Evolutionary conservation across 805 yeast species (phyloP).

Genomic region (Starmerella floricola): DNA sequence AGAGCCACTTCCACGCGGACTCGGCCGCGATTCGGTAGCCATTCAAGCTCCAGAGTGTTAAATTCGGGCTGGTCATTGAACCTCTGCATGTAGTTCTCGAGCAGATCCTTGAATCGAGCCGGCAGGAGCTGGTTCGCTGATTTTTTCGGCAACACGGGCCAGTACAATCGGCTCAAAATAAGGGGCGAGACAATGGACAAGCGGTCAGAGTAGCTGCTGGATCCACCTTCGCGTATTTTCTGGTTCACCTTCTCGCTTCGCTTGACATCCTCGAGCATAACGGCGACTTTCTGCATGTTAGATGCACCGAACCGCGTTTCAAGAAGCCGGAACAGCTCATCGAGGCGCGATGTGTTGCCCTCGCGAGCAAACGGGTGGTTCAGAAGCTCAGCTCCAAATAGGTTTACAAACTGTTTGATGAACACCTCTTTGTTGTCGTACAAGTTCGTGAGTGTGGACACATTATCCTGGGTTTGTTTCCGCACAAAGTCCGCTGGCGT

Average conservation of each 20-base stretch:
- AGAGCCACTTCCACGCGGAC: constrained; percentile 50
- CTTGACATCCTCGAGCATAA: constrained; percentile 48
- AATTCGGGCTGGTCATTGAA: constrained; percentile 30
- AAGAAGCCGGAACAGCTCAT: constrained; percentile 47
- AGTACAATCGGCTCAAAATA: constrained; percentile 62
- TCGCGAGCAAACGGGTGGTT: constrained; percentile 1
- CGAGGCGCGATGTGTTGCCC: constrained; percentile 32
- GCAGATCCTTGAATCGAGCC: constrained; percentile 28
- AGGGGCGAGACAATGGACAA: constrained; percentile 37
- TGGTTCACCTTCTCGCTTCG: constrained; percentile 31
- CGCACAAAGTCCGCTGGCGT: constrained; percentile 75
- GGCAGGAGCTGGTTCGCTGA: constrained; percentile 34
- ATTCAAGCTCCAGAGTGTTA: constrained; percentile 49
- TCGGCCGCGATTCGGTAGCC: constrained; percentile 48
- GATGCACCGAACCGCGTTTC: constrained; percentile 54
- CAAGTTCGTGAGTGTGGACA: constrained; percentile 58
- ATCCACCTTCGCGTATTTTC: constrained; percentile 18
- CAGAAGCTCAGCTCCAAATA: constrained; percentile 49
- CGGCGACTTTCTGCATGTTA: constrained; percentile 58
- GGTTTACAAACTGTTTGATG: constrained; percentile 48
- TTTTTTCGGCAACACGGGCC: constrained; percentile 41
- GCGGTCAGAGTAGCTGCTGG: neutral
- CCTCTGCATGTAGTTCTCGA: constrained; percentile 33
- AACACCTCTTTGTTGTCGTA: constrained; percentile 59
- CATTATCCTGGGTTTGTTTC: constrained; percentile 46